These are phyloP conservation scores for Psilocybe subaeruginosa DNA, from an alignment of 768 basidiomycete genomes.

Conservation along the genomic window DNA sequence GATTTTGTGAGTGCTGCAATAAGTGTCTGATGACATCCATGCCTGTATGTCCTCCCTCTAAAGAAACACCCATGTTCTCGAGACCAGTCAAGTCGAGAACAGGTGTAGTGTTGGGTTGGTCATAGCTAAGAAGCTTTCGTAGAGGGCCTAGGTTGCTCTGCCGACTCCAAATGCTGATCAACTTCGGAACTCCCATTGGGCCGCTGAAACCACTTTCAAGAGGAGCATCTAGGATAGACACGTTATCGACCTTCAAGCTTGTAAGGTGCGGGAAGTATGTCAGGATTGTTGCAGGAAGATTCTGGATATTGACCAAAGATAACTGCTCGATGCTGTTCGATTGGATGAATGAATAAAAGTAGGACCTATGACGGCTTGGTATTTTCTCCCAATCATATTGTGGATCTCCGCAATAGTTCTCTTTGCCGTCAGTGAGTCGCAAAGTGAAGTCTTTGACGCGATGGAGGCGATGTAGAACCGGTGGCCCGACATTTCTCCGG, in stretches of 20 bases:
- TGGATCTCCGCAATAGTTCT: neutral
- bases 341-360: constrained; percentile 10
- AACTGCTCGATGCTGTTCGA: constrained; percentile 7
- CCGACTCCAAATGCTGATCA: constrained; percentile 1
- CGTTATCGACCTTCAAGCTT: neutral
- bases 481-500: constrained; percentile 3
- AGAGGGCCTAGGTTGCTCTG: constrained; percentile 1
- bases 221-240: neutral
- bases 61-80: neutral
- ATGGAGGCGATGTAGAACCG: constrained; percentile 10
- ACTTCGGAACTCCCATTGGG: constrained; percentile 1
- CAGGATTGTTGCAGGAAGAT: constrained; percentile 4
- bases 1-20: neutral
- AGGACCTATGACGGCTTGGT: neutral
- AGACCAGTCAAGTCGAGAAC: constrained; percentile 8
- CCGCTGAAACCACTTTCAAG: neutral
- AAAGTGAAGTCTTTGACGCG: constrained; percentile 12
- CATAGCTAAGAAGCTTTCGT: neutral
- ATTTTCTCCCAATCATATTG: constrained; percentile 11
- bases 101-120: neutral
- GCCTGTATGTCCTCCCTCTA: neutral
- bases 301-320: neutral
- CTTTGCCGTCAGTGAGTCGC: neutral
- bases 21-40: neutral
- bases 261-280: constrained; percentile 5